These are phyloP conservation scores for Halophytophthora polymorphica DNA, from an alignment of 352 stramenopile species.

Conservation along the genomic window DNA sequence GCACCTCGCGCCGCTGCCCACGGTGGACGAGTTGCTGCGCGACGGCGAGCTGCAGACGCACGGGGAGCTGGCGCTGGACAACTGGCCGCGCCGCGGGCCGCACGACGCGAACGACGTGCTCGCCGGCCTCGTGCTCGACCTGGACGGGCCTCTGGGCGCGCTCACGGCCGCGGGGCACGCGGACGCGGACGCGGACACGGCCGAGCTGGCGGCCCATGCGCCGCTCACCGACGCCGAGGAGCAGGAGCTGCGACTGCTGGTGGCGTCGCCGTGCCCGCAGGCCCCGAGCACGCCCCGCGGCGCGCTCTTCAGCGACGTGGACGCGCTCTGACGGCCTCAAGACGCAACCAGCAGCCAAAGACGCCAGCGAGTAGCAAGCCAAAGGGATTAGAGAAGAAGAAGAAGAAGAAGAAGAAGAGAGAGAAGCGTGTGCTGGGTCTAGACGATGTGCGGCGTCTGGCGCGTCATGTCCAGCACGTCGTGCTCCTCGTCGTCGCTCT, in stretches of 20 bases:
- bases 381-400: background rate
- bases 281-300: background rate
- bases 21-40: slow-evolving; percentile 16
- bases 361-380: background rate
- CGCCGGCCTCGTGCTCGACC: slow-evolving; percentile 11
- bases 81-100: background rate
- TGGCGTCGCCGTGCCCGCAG: slow-evolving; percentile 5
- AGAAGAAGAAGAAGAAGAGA: slow-evolving; percentile 8
- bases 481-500: slow-evolving; percentile 41
- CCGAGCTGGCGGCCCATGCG: slow-evolving; percentile 13
- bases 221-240: slow-evolving; percentile 17
- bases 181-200: slow-evolving; percentile 7
- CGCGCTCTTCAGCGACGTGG: slow-evolving; percentile 4
- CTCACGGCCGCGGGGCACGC: too few relatives aligned
- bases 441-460: slow-evolving; percentile 33
- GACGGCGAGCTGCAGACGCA: slow-evolving; percentile 17
- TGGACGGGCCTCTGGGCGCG: slow-evolving; percentile 14
- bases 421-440: slow-evolving; percentile 7
- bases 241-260: slow-evolving; percentile 21
- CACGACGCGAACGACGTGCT: slow-evolving; percentile 15
- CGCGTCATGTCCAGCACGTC: slow-evolving; percentile 34
- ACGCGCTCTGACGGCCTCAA: slow-evolving; percentile 8
- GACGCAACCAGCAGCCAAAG: too few relatives aligned
- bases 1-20: slow-evolving; percentile 18
- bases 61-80: slow-evolving; percentile 14